phyloP scores from a whole-genome alignment of 208 protist species.

The Trypanosoma cruzi region DNA sequence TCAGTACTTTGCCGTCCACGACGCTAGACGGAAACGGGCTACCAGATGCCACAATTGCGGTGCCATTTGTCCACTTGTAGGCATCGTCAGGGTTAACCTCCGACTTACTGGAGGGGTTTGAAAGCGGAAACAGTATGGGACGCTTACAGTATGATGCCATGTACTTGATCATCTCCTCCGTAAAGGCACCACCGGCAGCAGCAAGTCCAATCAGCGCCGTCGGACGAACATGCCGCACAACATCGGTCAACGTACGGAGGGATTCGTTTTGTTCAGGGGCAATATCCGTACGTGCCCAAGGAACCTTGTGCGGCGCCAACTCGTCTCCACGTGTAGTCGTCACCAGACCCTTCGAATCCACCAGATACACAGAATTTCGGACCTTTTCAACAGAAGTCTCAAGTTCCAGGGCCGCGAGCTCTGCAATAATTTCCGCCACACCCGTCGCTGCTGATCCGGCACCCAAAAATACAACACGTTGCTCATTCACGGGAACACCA shows the following conservation, averaged over 20 bases:
- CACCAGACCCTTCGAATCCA: slow-evolving; percentile 93
- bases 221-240: slow-evolving; percentile 93
- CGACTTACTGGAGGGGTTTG: slow-evolving; percentile 93
- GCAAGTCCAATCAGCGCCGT: slow-evolving; percentile 95
- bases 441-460: slow-evolving; percentile 95
- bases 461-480: slow-evolving; percentile 90
- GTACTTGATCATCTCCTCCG: slow-evolving; percentile 89
- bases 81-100: slow-evolving; percentile 94
- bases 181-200: slow-evolving; percentile 93
- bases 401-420: slow-evolving; percentile 61
- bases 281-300: slow-evolving; percentile 86
- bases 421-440: slow-evolving; percentile 94
- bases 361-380: slow-evolving; percentile 87
- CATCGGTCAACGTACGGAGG: slow-evolving; percentile 54
- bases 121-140: slow-evolving; percentile 97
- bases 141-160: slow-evolving; percentile 77
- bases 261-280: slow-evolving; percentile 62
- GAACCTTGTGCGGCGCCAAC: slow-evolving; percentile 86
- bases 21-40: slow-evolving; percentile 94
- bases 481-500: slow-evolving; percentile 31
- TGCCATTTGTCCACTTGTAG: slow-evolving; percentile 93
- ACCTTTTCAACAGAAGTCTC: slow-evolving; percentile 79
- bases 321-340: slow-evolving; percentile 82
- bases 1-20: slow-evolving; percentile 78
- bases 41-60: slow-evolving; percentile 95